A percentile compares a stretch with the other conserved stretches of the same genome.
phyloP scores from a whole-genome alignment of 371 early-diverging fungal genomes.

The Mortierella sp. region DNA sequence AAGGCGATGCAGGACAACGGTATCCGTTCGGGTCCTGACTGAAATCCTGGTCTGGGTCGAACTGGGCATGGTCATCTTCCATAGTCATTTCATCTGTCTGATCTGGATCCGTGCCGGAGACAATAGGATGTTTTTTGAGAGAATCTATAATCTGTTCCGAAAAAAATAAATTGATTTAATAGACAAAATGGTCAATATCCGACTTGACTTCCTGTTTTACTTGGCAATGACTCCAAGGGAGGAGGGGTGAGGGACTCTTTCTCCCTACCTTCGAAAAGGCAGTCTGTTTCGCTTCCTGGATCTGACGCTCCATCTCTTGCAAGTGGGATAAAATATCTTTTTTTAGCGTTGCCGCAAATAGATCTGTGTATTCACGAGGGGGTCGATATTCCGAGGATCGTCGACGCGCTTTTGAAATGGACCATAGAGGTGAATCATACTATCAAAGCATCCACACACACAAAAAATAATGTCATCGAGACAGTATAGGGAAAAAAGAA shows the following conservation, averaged over 20 bases:
- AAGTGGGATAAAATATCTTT: constrained; percentile 25
- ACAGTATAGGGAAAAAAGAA: too few relatives aligned
- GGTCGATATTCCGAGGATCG: constrained; percentile 15
- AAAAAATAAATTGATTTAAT: not conserved
- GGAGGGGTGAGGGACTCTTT: too few relatives aligned
- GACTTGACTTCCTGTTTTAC: too few relatives aligned
- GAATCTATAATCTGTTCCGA: constrained; percentile 25
- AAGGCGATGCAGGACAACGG: constrained; percentile 21
- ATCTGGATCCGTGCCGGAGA: constrained; percentile 8
- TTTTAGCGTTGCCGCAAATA: constrained; percentile 1
- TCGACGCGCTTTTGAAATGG: constrained; percentile 16
- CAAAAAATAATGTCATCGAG: too few relatives aligned
- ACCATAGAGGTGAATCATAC: constrained; percentile 35
- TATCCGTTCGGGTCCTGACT: constrained; percentile 6
- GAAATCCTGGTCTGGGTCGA: not conserved
- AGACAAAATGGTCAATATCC: too few relatives aligned
- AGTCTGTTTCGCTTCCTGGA: constrained; percentile 32
- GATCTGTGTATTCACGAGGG: too few relatives aligned
- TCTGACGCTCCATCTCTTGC: constrained; percentile 20
- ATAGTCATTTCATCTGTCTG: not conserved
- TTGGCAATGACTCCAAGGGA: too few relatives aligned
- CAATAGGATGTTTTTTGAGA: constrained; percentile 15
- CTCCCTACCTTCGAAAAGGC: constrained; percentile 28
- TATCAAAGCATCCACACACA: constrained; percentile 3
- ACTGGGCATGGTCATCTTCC: constrained; percentile 1